Evolutionary conservation across 805 yeast genomes (phyloP), one percentile per base, ranked within the genome.

Genomic region (Pachysolen tannophilus): DNA sequence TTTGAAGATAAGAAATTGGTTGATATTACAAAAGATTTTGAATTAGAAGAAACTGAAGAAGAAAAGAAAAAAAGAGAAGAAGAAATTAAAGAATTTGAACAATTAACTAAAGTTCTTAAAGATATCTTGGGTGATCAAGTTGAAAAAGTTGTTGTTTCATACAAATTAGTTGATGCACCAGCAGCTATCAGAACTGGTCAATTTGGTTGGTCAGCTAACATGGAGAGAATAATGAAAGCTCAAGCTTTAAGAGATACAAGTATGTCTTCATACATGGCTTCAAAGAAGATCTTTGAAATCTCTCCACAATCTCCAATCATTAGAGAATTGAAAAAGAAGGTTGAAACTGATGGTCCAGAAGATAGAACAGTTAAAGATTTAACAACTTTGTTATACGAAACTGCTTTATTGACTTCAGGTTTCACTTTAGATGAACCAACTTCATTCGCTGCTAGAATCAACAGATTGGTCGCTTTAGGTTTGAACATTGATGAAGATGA

Each of bases 151-250:
- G 87, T 88, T 61, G 96, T 92, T 48, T 87, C 97, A 48, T 94
- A 90, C 73, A 87, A 86, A 71, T 78, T 92, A 60, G 86, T 88
- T 55, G 97, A 88, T 60, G 88, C 97, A 40, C 99, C 99, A 66
- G 98, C 98, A 65, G 98, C 98, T 53, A 92, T 92, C 64, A 87
- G 98, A 79, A 92, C 98, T 52, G 97, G 97, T 52, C 97, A 92
- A 75, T 92, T 92, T 66, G 98, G 99, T 65, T 92, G 99, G 99
- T 92, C 98, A 51, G 99, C 99, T 58, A 92, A 92, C 78, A 92
- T 92, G 98, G 99, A 92, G 77, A 90, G 98, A 82, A 92, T 92
- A 78, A 92, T 92, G 99, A 92, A 92, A 78, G 98, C 98, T 44
- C 99, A 92, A 76, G 98, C 99, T 54, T 74, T 92, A 58, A 87